Percentiles rank a stretch among this genome's conserved stretches.
Conservation (phyloP, 2,329 filamentous ascomycete genomes). For the Botrytis deweyae region DNA sequence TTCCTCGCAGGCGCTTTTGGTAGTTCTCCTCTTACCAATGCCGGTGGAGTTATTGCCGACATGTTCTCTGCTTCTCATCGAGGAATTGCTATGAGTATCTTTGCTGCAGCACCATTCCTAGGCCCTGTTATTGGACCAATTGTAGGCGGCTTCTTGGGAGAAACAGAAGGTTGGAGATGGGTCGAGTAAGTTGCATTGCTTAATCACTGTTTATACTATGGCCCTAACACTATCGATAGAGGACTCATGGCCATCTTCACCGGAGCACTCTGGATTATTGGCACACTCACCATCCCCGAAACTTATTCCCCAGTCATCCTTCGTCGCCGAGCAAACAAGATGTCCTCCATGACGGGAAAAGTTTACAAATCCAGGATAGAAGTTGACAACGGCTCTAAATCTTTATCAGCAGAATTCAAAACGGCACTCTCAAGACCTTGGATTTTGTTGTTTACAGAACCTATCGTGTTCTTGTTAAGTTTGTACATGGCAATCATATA, state of each 20-base stretch:
- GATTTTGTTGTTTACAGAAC: conserved; percentile 80
- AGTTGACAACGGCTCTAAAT: conserved; percentile 58
- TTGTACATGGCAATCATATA: conserved; percentile 58
- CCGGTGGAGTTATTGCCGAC: conserved; percentile 61
- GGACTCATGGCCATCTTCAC: conserved; percentile 65
- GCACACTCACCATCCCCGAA: conserved; percentile 53
- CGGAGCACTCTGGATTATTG: conserved; percentile 60
- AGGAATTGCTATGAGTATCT: conserved; percentile 59
- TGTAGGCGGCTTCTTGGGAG: conserved; percentile 64
- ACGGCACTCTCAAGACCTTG: conserved; percentile 81
- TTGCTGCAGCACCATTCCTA: conserved; percentile 65
- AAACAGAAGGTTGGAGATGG: conserved; percentile 72
- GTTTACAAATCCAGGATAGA: conserved; percentile 69
- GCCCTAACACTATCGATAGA: neutral
- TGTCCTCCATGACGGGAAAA: conserved; percentile 57
- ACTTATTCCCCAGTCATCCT: conserved; percentile 67
- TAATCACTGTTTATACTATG: neutral
- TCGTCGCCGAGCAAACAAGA: conserved; percentile 64
- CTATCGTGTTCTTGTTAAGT: conserved; percentile 79
- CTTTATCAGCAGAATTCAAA: conserved; percentile 64
- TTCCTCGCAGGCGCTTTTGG: conserved; percentile 66
- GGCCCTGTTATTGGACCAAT: conserved; percentile 66
- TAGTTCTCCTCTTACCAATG: conserved; percentile 60
- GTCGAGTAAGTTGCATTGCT: conserved; percentile 47
- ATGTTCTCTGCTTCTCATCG: conserved; percentile 54